phyloP scores from a whole-genome alignment of 192 early-diverging fungal genomes.

The Coemansia sp. region DNA sequence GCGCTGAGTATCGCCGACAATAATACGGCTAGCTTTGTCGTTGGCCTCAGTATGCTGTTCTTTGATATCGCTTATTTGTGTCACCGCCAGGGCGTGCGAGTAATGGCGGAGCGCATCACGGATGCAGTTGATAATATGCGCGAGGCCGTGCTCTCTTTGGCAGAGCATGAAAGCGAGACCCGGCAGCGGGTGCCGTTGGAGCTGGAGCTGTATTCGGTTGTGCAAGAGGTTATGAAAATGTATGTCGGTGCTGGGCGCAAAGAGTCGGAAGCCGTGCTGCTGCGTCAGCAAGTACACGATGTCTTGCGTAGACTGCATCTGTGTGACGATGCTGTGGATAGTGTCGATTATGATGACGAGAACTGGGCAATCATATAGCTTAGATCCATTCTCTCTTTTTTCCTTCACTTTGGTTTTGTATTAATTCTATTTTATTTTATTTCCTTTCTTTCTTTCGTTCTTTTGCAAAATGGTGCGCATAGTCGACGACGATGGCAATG shows the following conservation, averaged over 20 bases:
- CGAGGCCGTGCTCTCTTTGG: conserved; percentile 26
- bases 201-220: conserved; percentile 42
- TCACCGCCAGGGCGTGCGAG: conserved; percentile 40
- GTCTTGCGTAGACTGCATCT: conserved; percentile 41
- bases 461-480: conserved; percentile 12
- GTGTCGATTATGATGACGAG: conserved; percentile 42
- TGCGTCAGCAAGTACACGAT: conserved; percentile 32
- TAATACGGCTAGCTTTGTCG: conserved; percentile 37
- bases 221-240: conserved; percentile 34
- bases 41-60: conserved; percentile 49
- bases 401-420: neutral
- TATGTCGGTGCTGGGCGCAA: conserved; percentile 19
- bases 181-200: conserved; percentile 23
- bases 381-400: neutral
- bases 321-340: conserved; percentile 53
- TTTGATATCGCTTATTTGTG: conserved; percentile 47
- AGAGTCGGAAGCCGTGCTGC: conserved; percentile 14
- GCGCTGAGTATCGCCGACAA: conserved; percentile 26
- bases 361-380: conserved; percentile 46
- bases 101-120: conserved; percentile 28
- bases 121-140: conserved; percentile 46
- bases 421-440: neutral
- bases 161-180: conserved; percentile 20
- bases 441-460: neutral
- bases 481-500: neutral